Evolutionary conservation across 2,329 filamentous ascomycete genomes (phyloP).

Genomic region (Colletotrichum kahawae): DNA sequence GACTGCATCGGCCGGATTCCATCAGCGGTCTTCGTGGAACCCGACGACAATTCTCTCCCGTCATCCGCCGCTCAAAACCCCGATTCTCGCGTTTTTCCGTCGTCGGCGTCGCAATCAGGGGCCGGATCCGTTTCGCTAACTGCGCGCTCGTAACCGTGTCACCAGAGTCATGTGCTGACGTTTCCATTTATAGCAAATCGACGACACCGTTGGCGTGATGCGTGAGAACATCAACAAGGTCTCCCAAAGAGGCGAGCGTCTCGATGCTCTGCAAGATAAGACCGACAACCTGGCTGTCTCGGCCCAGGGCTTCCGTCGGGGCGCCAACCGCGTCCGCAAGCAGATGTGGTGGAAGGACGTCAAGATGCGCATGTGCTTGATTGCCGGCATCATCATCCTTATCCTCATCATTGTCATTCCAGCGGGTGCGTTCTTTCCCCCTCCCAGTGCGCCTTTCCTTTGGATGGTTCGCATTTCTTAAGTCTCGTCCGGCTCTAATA

Average conservation of each 20-base stretch:
- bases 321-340: conserved; percentile 94
- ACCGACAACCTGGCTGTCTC: conserved; percentile 92
- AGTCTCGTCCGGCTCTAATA: conserved; percentile 6
- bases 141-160: neutral
- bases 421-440: conserved; percentile 66
- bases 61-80: neutral
- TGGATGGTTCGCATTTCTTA: conserved; percentile 23
- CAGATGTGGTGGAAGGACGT: conserved; percentile 99
- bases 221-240: conserved; percentile 97
- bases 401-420: conserved; percentile 95
- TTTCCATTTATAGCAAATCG: conserved; percentile 77
- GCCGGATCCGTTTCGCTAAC: conserved; percentile 6
- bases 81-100: neutral
- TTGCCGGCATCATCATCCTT: conserved; percentile 88
- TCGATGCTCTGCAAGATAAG: conserved; percentile 91
- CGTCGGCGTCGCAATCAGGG: neutral
- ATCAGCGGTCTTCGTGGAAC: neutral
- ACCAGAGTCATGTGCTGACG: conserved; percentile 22
- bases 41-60: neutral
- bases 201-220: conserved; percentile 95
- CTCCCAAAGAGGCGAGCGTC: conserved; percentile 86
- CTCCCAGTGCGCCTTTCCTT: neutral
- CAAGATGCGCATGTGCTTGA: conserved; percentile 99
- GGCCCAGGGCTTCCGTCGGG: conserved; percentile 93
- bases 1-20: neutral